A percentile compares a stretch with the other conserved stretches of the same genome.
Evolutionary conservation across 805 yeast genomes (phyloP).

Genomic region (Metschnikowia chrysomelidarum): DNA sequence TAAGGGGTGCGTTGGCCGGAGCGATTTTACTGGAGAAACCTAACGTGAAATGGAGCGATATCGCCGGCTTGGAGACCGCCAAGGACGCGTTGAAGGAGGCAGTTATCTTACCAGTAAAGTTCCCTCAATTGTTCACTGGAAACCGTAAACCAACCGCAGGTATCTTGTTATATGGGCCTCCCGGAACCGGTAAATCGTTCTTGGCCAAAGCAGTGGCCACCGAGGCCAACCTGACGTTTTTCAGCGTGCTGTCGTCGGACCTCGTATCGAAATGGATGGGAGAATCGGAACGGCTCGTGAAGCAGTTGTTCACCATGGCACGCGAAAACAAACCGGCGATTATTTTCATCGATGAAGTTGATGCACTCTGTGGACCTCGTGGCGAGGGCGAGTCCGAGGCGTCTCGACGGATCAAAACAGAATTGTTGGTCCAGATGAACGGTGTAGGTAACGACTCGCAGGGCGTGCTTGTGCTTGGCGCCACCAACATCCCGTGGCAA

Average conservation of each 20-base stretch:
- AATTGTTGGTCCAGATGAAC: conserved; percentile 94
- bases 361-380: conserved; percentile 95
- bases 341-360: conserved; percentile 96
- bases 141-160: conserved; percentile 92
- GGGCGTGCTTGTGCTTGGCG: conserved; percentile 94
- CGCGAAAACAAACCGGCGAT: conserved; percentile 94
- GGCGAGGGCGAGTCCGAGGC: conserved; percentile 99
- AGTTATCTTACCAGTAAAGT: conserved; percentile 91
- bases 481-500: conserved; percentile 99
- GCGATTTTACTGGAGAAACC: conserved; percentile 92
- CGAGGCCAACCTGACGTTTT: conserved; percentile 95
- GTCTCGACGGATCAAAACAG: conserved; percentile 92
- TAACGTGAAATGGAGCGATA: conserved; percentile 89
- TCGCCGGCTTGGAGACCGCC: conserved; percentile 94
- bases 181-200: conserved; percentile 98
- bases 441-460: conserved; percentile 95
- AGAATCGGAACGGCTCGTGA: conserved; percentile 93
- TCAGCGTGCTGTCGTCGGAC: conserved; percentile 94
- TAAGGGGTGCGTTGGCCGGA: conserved; percentile 87
- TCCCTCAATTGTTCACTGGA: conserved; percentile 94
- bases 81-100: conserved; percentile 97
- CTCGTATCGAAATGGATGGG: conserved; percentile 99
- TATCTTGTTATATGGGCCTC: conserved; percentile 66
- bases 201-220: conserved; percentile 98
- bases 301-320: conserved; percentile 93